Conservation (phyloP, 1,284 basidiomycete genomes). For the Ganoderma leucocontextum region DNA sequence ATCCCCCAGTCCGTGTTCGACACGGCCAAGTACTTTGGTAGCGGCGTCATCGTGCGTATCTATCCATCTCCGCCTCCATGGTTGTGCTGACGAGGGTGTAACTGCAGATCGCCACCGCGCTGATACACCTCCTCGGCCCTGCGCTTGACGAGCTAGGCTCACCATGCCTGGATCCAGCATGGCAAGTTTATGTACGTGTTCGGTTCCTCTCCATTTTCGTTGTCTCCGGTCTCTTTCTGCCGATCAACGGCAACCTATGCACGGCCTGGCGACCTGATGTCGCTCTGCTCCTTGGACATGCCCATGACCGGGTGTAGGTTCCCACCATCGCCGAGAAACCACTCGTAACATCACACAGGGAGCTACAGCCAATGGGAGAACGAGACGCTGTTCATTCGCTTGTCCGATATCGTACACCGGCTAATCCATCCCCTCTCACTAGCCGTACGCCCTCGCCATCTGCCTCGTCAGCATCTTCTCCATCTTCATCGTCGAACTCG, state of each 20-base stretch:
- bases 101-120: slow-evolving; percentile 86
- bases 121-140: slow-evolving; percentile 87
- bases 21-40: slow-evolving; percentile 96
- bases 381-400: neutral
- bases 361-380: neutral
- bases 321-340: neutral
- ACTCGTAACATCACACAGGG: neutral
- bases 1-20: slow-evolving; percentile 78
- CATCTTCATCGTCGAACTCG: slow-evolving; percentile 87
- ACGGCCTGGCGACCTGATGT: neutral
- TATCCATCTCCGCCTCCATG: neutral
- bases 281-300: neutral
- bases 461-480: slow-evolving; percentile 82
- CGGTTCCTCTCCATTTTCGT: too few relatives aligned
- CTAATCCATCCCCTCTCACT: neutral
- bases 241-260: neutral
- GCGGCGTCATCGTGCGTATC: slow-evolving; percentile 82
- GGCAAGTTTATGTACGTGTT: slow-evolving; percentile 76
- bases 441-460: slow-evolving; percentile 85
- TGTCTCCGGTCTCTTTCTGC: neutral
- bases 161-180: slow-evolving; percentile 74
- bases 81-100: neutral
- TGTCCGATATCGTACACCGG: neutral
- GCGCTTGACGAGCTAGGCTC: slow-evolving; percentile 78
- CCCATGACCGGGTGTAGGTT: neutral